Percentiles rank a stretch among this genome's conserved stretches.
These are phyloP conservation scores for Elaeagnus macrophylla DNA, from an alignment of 306 rosid species.

Conservation along the genomic window DNA sequence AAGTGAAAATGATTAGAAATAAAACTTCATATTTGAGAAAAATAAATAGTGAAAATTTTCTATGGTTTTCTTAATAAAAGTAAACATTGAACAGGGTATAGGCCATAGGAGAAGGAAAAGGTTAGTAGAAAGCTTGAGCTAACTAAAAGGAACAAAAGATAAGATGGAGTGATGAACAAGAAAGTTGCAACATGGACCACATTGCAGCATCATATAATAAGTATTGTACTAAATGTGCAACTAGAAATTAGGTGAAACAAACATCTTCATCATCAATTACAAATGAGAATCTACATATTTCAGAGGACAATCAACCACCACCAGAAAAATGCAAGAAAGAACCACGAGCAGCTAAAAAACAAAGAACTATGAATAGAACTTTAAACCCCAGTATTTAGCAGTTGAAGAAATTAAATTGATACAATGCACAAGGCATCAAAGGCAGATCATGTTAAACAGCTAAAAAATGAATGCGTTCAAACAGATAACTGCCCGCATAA, in stretches of 20 bases:
- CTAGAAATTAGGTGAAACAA: constrained; percentile 9
- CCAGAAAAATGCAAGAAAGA: background rate
- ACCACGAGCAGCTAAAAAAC: constrained; percentile 4
- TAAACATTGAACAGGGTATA: no score
- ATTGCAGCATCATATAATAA: constrained; percentile 10
- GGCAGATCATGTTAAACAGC: constrained; percentile 9
- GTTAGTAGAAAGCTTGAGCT: background rate
- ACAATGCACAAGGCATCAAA: constrained; percentile 1
- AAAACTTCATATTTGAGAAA: no score
- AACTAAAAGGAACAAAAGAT: constrained; percentile 10
- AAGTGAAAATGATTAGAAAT: no score
- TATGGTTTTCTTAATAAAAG: no score
- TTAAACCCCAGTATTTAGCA: constrained; percentile 12
- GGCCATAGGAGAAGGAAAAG: no score
- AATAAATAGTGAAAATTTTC: no score
- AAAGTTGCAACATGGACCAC: constrained; percentile 1
- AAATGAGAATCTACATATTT: constrained; percentile 12
- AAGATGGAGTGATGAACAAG: constrained; percentile 4
- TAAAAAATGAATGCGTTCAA: constrained; percentile 36
- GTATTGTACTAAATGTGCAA: constrained; percentile 13
- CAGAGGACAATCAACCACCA: constrained; percentile 11
- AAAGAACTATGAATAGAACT: background rate
- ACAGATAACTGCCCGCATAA: constrained; percentile 5
- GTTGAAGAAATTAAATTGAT: constrained; percentile 11
- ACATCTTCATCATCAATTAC: constrained; percentile 8